These are phyloP conservation scores for Podospora anserina DNA, from an alignment of 495 filamentous ascomycete species.

Conservation along the genomic window DNA sequence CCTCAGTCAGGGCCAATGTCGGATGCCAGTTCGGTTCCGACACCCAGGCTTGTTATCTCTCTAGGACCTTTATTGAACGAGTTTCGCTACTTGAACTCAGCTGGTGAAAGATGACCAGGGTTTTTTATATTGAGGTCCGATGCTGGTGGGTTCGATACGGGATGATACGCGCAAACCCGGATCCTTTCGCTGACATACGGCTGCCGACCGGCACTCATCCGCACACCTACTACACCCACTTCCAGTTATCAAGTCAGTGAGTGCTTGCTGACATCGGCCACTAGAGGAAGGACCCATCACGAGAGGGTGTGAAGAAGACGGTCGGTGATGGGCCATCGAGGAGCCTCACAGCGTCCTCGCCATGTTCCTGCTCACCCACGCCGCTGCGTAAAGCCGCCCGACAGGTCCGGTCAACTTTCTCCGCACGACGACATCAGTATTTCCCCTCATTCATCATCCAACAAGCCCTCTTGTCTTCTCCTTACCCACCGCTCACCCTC, in stretches of 20 bases:
- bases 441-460: background rate
- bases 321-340: background rate
- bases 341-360: background rate
- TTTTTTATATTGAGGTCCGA: conserved; percentile 1
- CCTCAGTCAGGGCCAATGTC: background rate
- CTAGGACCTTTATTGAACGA: background rate
- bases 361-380: background rate
- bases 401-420: background rate
- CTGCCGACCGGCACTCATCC: background rate
- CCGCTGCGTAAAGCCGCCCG: background rate
- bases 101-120: conserved; percentile 8
- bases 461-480: background rate
- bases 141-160: background rate
- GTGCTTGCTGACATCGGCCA: background rate
- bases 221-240: background rate
- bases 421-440: background rate
- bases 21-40: background rate
- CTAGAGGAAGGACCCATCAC: background rate
- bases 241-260: background rate
- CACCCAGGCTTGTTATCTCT: background rate
- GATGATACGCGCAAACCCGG: conserved; percentile 10
- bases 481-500: background rate
- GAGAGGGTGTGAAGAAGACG: background rate
- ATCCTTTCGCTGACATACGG: conserved; percentile 6
- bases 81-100: conserved; percentile 1